Base-by-base conservation (phyloP, 1,284 basidiomycete species). In the Macrocybe sp. region DNA sequence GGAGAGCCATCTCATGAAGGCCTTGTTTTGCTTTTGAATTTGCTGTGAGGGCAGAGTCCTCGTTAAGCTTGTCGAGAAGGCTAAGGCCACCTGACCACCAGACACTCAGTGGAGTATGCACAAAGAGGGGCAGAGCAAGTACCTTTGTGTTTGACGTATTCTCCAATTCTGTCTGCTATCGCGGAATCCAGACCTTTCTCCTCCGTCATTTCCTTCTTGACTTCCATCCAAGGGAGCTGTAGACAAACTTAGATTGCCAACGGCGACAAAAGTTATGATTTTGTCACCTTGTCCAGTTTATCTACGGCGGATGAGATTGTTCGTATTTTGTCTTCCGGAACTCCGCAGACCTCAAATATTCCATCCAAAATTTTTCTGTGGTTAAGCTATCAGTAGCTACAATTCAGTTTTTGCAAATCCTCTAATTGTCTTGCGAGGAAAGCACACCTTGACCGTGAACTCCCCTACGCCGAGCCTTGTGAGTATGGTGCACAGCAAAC, bases 311-410 rank as follows among this genome's bases (percentile, higher is more conserved):
- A 96, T 1, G 93, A 97, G 59, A 98, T 98, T n/a, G 85, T 74
- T 8, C 96, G 81, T 51, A 91, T 95, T 74, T 97, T 97, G 41
- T 93, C 92, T 30, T 74, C 62, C 0, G 95, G 91, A 1, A 99
- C 96, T 47, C 97, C 97, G 59, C 96, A 98, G 6, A 98, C 86
- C 65, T 92, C 89, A 63, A 99, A 99, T 56, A 99, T 89, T 42
- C 95, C 97, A 64, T 99, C 97, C 16, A 99, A 77, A 53, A 99
- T 90, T 73, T 97, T 98, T 53, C 97, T 81, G 77, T 99, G 89
- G 70, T 99, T 97, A 51, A 97, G 70, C 90, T 92, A 57, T 16
- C 35, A n/a, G 40, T 41, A 5, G 16, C 14, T 28, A 44, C 43
- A 31, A 3, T 28, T 12, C 4, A 37, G 30, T 12, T 22, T n/a